Evolutionary conservation across 202 grass and related monocot genomes (phyloP), one percentile per base, ranked within the genome.

Genomic region (Dendrocalamus latiflorus): DNA sequence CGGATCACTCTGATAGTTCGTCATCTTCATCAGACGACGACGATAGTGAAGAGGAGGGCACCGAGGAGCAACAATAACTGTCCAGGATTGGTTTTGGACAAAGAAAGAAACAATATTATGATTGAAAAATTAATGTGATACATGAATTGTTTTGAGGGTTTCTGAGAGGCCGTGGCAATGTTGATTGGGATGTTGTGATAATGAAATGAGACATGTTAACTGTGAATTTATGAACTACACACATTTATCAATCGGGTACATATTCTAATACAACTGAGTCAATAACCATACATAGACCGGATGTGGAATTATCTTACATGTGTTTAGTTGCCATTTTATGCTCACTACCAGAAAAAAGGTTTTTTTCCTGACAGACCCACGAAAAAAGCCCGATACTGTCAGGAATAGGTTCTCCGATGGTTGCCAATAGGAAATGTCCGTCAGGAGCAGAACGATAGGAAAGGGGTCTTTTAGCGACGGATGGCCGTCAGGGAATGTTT

Each of bases 21-120:
- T 90, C 83, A 0, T 86, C 85, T 4, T 76, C 62, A 3, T 82
- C 80, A 0, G 74, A 79, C 0, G 79, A 87, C 1, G 87, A 89
- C 2, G 83, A 62, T 3, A n/a, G n/a, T n/a, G 78, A 62, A 3
- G 78, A 90, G 7, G 73, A 90, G 7, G 73, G 82, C 0, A 7
- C 38, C 2, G 74, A 79, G 15, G 74, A 83, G 42, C 78, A 59
- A 6, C 21, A 58, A 69, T 69, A 83, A n/a, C n/a, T n/a, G n/a
- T n/a, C n/a, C n/a, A 68, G 22, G 50, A n/a, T n/a, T 65, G 45
- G 36, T 74, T n/a, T n/a, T n/a, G n/a, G n/a, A n/a, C n/a, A n/a
- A n/a, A n/a, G n/a, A n/a, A n/a, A n/a, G n/a, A n/a, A n/a, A n/a
- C n/a, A n/a, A n/a, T n/a, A n/a, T 21, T 14, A 50, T 61, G 39